A percentile compares a stretch with the other conserved stretches of the same genome.
phyloP scores from a whole-genome alignment of 257 asterid species.

The Plantago major region DNA sequence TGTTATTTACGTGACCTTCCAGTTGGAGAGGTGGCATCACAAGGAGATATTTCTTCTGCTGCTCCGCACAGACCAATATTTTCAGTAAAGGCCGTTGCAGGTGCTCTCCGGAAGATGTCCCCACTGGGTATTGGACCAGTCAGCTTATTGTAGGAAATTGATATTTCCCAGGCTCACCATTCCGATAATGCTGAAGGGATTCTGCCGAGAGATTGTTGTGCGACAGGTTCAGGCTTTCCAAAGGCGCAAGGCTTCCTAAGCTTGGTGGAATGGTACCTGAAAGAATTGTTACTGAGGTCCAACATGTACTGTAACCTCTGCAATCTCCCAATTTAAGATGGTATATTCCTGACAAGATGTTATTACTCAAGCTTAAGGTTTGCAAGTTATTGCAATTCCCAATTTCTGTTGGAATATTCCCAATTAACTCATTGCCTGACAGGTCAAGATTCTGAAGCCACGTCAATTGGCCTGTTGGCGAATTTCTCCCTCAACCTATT shows the following conservation, averaged over 20 bases:
- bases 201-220: slow-evolving; percentile 50
- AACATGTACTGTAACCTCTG: slow-evolving; percentile 36
- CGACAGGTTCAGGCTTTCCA: slow-evolving; percentile 64
- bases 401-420: slow-evolving; percentile 45
- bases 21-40: slow-evolving; percentile 28
- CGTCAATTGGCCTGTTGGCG: slow-evolving; percentile 42
- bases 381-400: slow-evolving; percentile 36
- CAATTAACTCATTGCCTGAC: slow-evolving; percentile 47
- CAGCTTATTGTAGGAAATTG: slow-evolving; percentile 63
- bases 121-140: slow-evolving; percentile 60
- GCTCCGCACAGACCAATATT: slow-evolving; percentile 70
- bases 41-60: slow-evolving; percentile 45
- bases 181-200: slow-evolving; percentile 51
- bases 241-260: slow-evolving; percentile 42
- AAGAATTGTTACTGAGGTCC: slow-evolving; percentile 65
- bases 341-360: slow-evolving; percentile 46
- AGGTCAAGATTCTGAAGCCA: slow-evolving; percentile 52
- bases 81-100: slow-evolving; percentile 42
- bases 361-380: slow-evolving; percentile 48
- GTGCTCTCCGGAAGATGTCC: slow-evolving; percentile 35
- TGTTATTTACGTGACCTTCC: slow-evolving; percentile 31
- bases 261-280: slow-evolving; percentile 58
- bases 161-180: slow-evolving; percentile 53
- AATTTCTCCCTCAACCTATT: slow-evolving; percentile 61
- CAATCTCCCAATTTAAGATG: slow-evolving; percentile 53